phyloP scores from a whole-genome alignment of 140 eudicot species.

The Oenanthe javanica region DNA sequence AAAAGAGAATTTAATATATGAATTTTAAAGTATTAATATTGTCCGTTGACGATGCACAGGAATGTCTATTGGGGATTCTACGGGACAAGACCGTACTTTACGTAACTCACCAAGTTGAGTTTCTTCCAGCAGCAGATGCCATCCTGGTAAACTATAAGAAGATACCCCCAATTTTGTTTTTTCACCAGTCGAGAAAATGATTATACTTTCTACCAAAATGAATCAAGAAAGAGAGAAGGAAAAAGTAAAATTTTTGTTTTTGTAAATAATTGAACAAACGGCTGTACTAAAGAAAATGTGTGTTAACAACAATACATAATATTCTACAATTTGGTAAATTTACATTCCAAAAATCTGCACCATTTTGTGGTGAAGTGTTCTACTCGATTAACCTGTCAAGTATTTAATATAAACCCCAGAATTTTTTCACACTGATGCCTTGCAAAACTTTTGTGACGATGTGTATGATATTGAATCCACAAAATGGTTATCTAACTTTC shows the following conservation, averaged over 20 bases:
- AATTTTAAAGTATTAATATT: not conserved
- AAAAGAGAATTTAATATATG: not conserved
- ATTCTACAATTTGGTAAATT: too few species aligned
- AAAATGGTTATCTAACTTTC: not conserved
- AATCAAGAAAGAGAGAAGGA: too few species aligned
- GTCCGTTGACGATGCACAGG: constrained; percentile 26
- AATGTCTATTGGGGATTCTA: constrained; percentile 82
- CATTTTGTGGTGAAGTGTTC: not conserved
- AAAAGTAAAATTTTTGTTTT: too few species aligned
- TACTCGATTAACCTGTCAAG: not conserved
- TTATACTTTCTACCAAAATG: not conserved
- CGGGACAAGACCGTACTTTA: constrained; percentile 79
- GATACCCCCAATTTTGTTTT: too few species aligned
- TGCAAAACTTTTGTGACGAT: not conserved
- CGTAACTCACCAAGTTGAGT: constrained; percentile 95
- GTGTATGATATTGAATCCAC: not conserved
- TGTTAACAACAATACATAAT: not conserved
- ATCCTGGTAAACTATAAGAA: constrained; percentile 54
- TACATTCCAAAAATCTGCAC: not conserved
- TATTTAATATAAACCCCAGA: too few species aligned
- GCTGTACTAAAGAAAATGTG: too few species aligned
- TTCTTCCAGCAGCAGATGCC: constrained; percentile 94
- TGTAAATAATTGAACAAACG: too few species aligned
- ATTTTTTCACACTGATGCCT: not conserved
- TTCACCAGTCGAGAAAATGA: not conserved